Conservation (phyloP, 2,329 filamentous ascomycete species). For the Botryotinia globosa region DNA sequence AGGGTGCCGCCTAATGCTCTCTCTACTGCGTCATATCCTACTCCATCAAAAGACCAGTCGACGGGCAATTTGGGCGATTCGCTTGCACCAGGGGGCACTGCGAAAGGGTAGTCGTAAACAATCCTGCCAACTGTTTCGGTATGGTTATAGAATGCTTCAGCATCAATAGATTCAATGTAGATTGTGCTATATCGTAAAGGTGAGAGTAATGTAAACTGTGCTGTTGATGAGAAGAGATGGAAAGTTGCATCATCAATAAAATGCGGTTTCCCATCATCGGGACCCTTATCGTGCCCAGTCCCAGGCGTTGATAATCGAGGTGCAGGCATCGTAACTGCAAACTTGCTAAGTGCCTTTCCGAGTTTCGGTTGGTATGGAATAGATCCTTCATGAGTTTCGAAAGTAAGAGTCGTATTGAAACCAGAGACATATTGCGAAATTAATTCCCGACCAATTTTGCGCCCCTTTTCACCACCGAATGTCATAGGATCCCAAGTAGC, state of each 20-base stretch:
- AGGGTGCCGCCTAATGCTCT: slow-evolving; percentile 77
- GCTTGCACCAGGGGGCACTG: slow-evolving; percentile 70
- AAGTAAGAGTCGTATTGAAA: slow-evolving; percentile 74
- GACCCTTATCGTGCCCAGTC: slow-evolving; percentile 41
- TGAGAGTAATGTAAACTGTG: slow-evolving; percentile 78
- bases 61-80: slow-evolving; percentile 77
- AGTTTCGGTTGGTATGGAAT: slow-evolving; percentile 72
- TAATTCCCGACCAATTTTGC: slow-evolving; percentile 64
- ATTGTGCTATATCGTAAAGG: slow-evolving; percentile 72
- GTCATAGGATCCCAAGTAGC: slow-evolving; percentile 71
- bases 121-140: slow-evolving; percentile 77
- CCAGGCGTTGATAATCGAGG: slow-evolving; percentile 60
- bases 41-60: slow-evolving; percentile 69
- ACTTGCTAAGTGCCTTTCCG: slow-evolving; percentile 67
- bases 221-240: slow-evolving; percentile 82
- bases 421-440: slow-evolving; percentile 86
- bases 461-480: slow-evolving; percentile 59
- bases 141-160: slow-evolving; percentile 80
- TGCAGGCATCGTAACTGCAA: slow-evolving; percentile 69
- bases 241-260: slow-evolving; percentile 87
- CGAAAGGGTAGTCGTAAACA: slow-evolving; percentile 69
- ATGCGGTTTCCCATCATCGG: slow-evolving; percentile 48
- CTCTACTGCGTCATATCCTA: slow-evolving; percentile 79
- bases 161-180: slow-evolving; percentile 75
- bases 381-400: slow-evolving; percentile 67